These are phyloP conservation scores for Phytophthora meadii DNA, from an alignment of 352 stramenopile species.

Conservation along the genomic window DNA sequence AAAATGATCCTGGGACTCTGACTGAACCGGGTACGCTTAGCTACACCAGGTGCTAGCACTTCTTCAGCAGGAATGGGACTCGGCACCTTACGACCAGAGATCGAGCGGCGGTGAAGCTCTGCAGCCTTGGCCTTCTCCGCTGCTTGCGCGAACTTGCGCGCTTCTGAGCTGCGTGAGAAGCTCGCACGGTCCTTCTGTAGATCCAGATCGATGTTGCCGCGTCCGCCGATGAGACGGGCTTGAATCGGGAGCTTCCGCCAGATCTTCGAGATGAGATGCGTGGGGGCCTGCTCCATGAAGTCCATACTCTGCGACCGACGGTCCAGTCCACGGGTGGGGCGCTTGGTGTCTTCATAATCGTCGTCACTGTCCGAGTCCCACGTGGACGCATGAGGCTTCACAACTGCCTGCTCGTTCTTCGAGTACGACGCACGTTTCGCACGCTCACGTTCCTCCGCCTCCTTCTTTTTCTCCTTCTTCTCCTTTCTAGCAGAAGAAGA, in stretches of 20 bases:
- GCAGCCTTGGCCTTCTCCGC: conserved; percentile 43
- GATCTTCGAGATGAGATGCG: conserved; percentile 81
- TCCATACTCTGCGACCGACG: conserved; percentile 78
- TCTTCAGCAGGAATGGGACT: conserved; percentile 51
- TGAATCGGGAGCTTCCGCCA: conserved; percentile 84
- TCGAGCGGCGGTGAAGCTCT: conserved; percentile 33
- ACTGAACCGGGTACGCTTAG: conserved; percentile 61
- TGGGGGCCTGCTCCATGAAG: conserved; percentile 79
- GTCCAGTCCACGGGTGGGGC: conserved; percentile 63
- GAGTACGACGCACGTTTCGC: conserved; percentile 36
- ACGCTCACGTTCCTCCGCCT: conserved; percentile 9
- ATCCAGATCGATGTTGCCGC: conserved; percentile 61
- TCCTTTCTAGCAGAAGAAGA: conserved; percentile 43
- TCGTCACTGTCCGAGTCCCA: conserved; percentile 81
- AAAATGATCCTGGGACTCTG: conserved; percentile 34
- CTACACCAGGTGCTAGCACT: conserved; percentile 47
- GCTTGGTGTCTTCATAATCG: conserved; percentile 71
- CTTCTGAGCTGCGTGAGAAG: conserved; percentile 64
- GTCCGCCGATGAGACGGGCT: conserved; percentile 60
- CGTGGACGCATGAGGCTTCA: conserved; percentile 52
- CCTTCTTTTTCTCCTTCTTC: conserved; percentile 32
- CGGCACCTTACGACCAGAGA: conserved; percentile 26
- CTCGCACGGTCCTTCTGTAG: conserved; percentile 70
- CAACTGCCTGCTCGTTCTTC: conserved; percentile 58
- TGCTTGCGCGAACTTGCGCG: conserved; percentile 47